These are phyloP conservation scores for Nakaseomyces bracarensis DNA, from an alignment of 1,139 yeast species.

Conservation along the genomic window DNA sequence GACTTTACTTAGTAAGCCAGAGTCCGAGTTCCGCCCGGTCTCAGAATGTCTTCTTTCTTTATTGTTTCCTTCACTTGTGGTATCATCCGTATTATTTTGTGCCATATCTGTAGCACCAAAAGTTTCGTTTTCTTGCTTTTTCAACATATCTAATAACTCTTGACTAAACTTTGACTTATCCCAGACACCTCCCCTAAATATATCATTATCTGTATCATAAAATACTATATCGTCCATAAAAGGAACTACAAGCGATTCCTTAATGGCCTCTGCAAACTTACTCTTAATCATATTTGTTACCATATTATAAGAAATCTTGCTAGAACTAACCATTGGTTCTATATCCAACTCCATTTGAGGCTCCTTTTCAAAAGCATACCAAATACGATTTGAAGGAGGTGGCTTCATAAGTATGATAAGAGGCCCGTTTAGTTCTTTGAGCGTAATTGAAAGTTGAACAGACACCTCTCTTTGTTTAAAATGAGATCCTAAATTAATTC, in stretches of 20 bases:
- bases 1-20: background rate
- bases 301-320: slow-evolving; percentile 68
- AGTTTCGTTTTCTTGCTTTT: background rate
- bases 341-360: slow-evolving; percentile 68
- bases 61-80: background rate
- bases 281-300: slow-evolving; percentile 74
- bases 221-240: slow-evolving; percentile 82
- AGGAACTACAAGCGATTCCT: slow-evolving; percentile 74
- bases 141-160: slow-evolving; percentile 1
- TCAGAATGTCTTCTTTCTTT: background rate
- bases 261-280: slow-evolving; percentile 69
- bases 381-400: slow-evolving; percentile 81
- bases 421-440: slow-evolving; percentile 67
- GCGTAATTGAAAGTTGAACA: slow-evolving; percentile 59
- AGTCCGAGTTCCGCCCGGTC: background rate
- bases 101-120: background rate
- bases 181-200: slow-evolving; percentile 93
- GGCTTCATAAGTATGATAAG: slow-evolving; percentile 64
- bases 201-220: slow-evolving; percentile 52
- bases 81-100: background rate
- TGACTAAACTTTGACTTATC: slow-evolving; percentile 24
- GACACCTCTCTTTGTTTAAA: slow-evolving; percentile 76
- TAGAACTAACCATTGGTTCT: slow-evolving; percentile 82
- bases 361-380: slow-evolving; percentile 82
- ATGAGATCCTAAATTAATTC: slow-evolving; percentile 62